Evolutionary conservation across 768 basidiomycete species (phyloP).

Genomic region (Tricholoma sp.): DNA sequence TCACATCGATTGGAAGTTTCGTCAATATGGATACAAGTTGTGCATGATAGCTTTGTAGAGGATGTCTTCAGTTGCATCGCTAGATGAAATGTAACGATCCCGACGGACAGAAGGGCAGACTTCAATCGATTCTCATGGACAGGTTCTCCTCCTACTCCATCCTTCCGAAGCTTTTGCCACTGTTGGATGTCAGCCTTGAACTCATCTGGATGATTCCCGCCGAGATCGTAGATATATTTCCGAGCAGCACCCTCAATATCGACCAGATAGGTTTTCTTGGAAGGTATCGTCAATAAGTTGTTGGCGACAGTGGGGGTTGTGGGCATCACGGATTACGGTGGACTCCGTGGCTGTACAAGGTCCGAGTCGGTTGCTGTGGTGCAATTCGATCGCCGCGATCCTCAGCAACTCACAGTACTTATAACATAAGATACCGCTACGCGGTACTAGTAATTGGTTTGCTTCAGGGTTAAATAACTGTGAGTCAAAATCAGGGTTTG

Average conservation of each 20-base stretch:
- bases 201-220: conserved; percentile 76
- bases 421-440: neutral
- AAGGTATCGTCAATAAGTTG: conserved; percentile 70
- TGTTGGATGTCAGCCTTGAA: conserved; percentile 72
- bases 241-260: conserved; percentile 52
- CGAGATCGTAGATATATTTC: conserved; percentile 62
- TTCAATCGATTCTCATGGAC: conserved; percentile 56
- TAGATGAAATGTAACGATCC: neutral
- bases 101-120: conserved; percentile 52
- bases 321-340: neutral
- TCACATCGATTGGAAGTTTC: conserved; percentile 80
- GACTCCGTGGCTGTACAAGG: neutral
- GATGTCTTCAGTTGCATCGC: conserved; percentile 5
- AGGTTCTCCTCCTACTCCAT: conserved; percentile 36
- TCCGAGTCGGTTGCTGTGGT: neutral
- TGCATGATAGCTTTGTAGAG: conserved; percentile 72
- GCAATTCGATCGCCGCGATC: neutral
- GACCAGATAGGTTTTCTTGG: conserved; percentile 62
- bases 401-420: neutral
- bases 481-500: neutral
- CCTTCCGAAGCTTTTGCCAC: conserved; percentile 66
- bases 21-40: conserved; percentile 80
- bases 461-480: neutral
- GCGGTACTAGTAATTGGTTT: neutral
- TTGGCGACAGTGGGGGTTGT: neutral